These are phyloP conservation scores for Combretum micranthum DNA, from an alignment of 345 rosid genomes.

Conservation along the genomic window DNA sequence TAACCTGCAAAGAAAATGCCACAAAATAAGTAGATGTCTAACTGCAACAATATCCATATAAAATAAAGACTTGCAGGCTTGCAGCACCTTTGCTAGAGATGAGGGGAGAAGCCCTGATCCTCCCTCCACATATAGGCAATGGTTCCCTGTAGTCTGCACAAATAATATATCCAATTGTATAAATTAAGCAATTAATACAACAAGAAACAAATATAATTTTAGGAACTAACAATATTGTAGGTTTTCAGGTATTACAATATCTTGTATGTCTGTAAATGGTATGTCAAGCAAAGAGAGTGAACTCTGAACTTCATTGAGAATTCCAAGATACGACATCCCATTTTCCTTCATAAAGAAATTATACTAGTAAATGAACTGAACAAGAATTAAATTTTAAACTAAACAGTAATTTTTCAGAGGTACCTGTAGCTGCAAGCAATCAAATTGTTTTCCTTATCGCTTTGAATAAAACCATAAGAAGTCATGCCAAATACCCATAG, in stretches of 20 bases:
- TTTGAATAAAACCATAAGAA: slow-evolving; percentile 68
- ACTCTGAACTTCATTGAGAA: slow-evolving; percentile 54
- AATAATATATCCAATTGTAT: slow-evolving; percentile 8
- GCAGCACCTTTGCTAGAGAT: slow-evolving; percentile 74
- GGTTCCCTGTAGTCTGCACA: slow-evolving; percentile 52
- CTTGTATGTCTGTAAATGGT: slow-evolving; percentile 81
- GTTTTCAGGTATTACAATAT: slow-evolving; percentile 41
- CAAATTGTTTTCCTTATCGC: slow-evolving; percentile 44
- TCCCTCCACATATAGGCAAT: slow-evolving; percentile 75
- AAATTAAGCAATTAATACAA: slow-evolving; percentile 2
- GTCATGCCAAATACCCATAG: slow-evolving; percentile 76
- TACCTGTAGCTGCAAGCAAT: slow-evolving; percentile 91
- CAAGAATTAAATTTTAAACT: not conserved
- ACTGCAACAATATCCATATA: not conserved
- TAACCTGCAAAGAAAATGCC: slow-evolving; percentile 40
- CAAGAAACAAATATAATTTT: slow-evolving; percentile 2
- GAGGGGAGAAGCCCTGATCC: slow-evolving; percentile 79
- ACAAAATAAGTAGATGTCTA: not conserved
- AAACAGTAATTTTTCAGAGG: slow-evolving; percentile 12
- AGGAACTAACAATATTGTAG: slow-evolving; percentile 9
- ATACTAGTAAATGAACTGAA: not conserved
- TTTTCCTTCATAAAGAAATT: slow-evolving; percentile 53
- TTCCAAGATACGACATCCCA: slow-evolving; percentile 80
- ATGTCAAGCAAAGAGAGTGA: slow-evolving; percentile 68
- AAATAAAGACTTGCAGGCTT: not conserved